Conservation (phyloP, 2,329 filamentous ascomycete genomes). For the Sporothrix sp. region DNA sequence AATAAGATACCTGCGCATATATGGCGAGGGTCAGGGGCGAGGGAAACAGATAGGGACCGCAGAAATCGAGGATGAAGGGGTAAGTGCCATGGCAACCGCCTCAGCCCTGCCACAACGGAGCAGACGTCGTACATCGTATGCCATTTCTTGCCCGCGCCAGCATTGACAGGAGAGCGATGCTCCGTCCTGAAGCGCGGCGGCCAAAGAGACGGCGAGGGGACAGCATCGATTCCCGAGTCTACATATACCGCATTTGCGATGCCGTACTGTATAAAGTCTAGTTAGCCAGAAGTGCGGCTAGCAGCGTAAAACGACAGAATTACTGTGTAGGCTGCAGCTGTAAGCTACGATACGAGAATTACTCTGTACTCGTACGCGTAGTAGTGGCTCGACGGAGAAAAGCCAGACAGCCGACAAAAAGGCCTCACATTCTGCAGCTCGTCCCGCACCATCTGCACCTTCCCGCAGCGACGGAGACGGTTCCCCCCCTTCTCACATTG, state of each 20-base stretch:
- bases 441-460: neutral
- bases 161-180: neutral
- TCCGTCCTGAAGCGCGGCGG: neutral
- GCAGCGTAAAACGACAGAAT: too few relatives aligned
- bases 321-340: neutral
- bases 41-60: neutral
- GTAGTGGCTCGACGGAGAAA: neutral
- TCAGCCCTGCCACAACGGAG: neutral
- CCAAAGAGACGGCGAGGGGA: neutral
- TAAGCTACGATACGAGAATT: too few relatives aligned
- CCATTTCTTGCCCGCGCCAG: too few relatives aligned
- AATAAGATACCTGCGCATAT: too few relatives aligned
- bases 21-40: neutral
- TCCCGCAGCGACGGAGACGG: neutral
- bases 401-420: neutral
- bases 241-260: too few relatives aligned
- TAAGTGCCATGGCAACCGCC: conserved; percentile 8
- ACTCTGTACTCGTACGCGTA: too few relatives aligned
- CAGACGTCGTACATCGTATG: neutral
- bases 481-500: neutral
- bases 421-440: too few relatives aligned
- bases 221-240: neutral
- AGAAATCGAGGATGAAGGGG: neutral
- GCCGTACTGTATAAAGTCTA: too few relatives aligned
- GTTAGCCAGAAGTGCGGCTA: too few relatives aligned